Evolutionary conservation across 176 grass and related monocot species (phyloP).

Genomic region (Bromus sterilis): DNA sequence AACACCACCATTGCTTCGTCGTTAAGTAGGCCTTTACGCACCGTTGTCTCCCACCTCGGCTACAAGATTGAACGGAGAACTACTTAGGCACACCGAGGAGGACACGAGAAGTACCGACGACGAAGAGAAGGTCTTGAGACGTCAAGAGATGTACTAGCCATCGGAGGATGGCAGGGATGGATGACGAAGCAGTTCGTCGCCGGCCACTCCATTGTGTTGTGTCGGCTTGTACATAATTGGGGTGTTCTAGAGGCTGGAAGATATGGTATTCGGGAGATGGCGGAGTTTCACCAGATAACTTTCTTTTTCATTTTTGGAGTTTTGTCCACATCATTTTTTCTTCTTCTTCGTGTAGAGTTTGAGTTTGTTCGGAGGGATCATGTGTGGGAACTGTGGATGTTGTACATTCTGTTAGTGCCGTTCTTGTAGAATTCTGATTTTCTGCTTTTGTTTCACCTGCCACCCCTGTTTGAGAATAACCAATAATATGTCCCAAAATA

Average conservation of each 20-base stretch:
- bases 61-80: slow-evolving; percentile 66
- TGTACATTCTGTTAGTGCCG: not conserved
- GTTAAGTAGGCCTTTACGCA: slow-evolving; percentile 54
- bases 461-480: not conserved
- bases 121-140: slow-evolving; percentile 58
- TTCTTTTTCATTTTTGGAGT: not conserved
- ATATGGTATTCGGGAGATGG: not conserved
- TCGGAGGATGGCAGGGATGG: not conserved
- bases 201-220: not conserved
- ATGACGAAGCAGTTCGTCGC: not conserved
- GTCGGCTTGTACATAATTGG: slow-evolving; percentile 11
- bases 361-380: not conserved
- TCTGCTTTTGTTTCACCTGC: not conserved
- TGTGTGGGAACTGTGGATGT: not conserved
- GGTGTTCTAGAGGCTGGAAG: not conserved
- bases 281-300: not conserved
- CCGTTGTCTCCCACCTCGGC: slow-evolving; percentile 73
- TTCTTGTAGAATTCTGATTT: not conserved
- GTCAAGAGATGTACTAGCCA: slow-evolving; percentile 52
- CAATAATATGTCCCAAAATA: not conserved
- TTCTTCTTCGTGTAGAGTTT: not conserved
- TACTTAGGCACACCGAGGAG: slow-evolving; percentile 52
- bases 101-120: slow-evolving; percentile 19
- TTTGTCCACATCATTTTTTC: slow-evolving; percentile 18
- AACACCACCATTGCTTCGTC: not conserved